Evolutionary conservation across 2,329 filamentous ascomycete genomes (phyloP).

Genomic region (Arthrobotrys conoides): DNA sequence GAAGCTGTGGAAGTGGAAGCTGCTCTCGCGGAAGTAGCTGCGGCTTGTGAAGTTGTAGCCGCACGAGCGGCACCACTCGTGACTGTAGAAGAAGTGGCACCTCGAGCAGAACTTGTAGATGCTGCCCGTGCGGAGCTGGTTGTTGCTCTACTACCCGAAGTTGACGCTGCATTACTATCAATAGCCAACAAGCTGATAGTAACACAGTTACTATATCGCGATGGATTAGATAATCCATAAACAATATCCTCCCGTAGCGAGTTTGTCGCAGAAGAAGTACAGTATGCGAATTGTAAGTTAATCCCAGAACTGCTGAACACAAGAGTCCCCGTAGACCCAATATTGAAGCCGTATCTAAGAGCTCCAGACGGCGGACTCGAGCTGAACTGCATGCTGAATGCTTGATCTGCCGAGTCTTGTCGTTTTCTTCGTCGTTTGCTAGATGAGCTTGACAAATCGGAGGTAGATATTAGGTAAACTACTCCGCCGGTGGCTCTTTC

Average conservation of each 20-base stretch:
- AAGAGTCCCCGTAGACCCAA: constrained; percentile 12
- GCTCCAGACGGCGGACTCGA: constrained; percentile 25
- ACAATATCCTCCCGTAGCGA: constrained; percentile 23
- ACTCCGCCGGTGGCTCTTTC: constrained; percentile 19
- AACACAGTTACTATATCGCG: constrained; percentile 28
- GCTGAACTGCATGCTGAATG: constrained; percentile 43
- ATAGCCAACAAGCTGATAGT: constrained; percentile 37
- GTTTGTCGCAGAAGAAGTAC: background rate
- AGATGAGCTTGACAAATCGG: constrained; percentile 24
- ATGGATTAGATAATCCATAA: constrained; percentile 32
- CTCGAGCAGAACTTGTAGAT: constrained; percentile 1
- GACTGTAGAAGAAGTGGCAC: background rate
- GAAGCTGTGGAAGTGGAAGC: constrained; percentile 2
- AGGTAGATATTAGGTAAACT: constrained; percentile 28
- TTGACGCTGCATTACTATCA: constrained; percentile 10
- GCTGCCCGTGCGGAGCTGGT: background rate
- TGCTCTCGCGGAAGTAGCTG: background rate
- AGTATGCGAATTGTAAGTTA: constrained; percentile 37
- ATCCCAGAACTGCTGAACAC: constrained; percentile 11
- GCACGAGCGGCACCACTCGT: background rate
- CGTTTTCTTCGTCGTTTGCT: constrained; percentile 28
- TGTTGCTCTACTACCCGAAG: background rate
- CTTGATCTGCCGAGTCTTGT: constrained; percentile 9
- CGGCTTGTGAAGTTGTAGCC: background rate
- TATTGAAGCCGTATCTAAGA: constrained; percentile 29